Conservation (phyloP, 306 rosid genomes). For the Quercus mongolica region DNA sequence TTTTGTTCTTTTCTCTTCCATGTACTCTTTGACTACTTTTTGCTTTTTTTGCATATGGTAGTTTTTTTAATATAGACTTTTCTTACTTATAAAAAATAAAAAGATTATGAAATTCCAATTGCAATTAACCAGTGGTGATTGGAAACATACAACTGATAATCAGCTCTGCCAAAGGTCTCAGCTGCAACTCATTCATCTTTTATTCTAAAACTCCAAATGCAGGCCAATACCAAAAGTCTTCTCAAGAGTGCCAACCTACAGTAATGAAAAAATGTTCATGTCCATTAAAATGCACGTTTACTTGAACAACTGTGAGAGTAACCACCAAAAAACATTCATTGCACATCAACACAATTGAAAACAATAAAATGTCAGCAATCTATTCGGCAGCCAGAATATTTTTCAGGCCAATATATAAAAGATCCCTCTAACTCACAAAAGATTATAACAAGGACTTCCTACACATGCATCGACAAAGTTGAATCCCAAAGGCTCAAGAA, state of each 20-base stretch:
- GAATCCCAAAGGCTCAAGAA: not conserved
- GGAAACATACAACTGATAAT: constrained; percentile 24
- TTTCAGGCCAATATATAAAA: not conserved
- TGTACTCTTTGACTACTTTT: no score
- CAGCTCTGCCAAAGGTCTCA: not conserved
- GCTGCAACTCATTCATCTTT: constrained; percentile 4
- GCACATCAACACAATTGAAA: not conserved
- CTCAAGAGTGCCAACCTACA: not conserved
- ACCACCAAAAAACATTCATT: not conserved
- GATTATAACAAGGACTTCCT: not conserved
- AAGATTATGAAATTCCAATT: not conserved
- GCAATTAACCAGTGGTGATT: constrained; percentile 4
- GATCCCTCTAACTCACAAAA: not conserved
- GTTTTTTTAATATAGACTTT: no score
- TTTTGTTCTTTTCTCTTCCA: no score
- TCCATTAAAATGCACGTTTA: not conserved
- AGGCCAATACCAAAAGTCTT: not conserved
- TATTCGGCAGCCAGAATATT: not conserved
- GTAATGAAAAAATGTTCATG: not conserved
- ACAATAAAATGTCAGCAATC: not conserved
- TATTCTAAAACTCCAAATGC: constrained; percentile 2
- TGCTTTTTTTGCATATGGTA: no score
- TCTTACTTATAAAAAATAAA: not conserved
- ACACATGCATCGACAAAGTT: not conserved
- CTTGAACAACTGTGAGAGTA: not conserved